Conservation (phyloP, 345 rosid species). For the Boechera divaricarpa region DNA sequence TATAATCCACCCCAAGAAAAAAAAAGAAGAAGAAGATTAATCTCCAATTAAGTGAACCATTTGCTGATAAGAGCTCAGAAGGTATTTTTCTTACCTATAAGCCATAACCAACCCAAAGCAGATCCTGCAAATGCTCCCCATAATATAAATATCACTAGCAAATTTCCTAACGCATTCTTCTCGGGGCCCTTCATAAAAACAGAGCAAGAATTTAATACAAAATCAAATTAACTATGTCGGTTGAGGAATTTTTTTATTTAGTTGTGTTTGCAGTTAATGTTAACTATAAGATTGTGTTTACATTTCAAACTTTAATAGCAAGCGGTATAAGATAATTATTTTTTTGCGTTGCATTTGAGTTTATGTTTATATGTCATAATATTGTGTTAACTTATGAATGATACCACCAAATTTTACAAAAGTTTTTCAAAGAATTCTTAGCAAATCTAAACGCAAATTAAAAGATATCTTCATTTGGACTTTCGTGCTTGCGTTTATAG, state of each 20-base stretch:
- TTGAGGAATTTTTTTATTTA: too few species aligned
- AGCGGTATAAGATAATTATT: too few species aligned
- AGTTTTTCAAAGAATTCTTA: too few species aligned
- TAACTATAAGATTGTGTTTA: too few species aligned
- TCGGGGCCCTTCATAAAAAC: conserved; percentile 70
- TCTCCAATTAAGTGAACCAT: neutral
- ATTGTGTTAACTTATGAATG: neutral
- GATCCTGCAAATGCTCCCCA: conserved; percentile 66
- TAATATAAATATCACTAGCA: conserved; percentile 61
- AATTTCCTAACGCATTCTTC: conserved; percentile 83
- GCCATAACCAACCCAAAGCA: conserved; percentile 78
- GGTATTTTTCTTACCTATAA: conserved; percentile 61
- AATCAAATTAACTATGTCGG: neutral
- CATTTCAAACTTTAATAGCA: too few species aligned
- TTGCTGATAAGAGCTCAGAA: conserved; percentile 39
- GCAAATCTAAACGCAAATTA: too few species aligned
- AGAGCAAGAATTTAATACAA: neutral
- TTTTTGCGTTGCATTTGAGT: too few species aligned
- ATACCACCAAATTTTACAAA: too few species aligned
- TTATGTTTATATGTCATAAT: neutral
- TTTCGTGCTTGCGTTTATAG: too few species aligned
- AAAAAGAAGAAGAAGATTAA: neutral
- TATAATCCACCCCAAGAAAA: neutral
- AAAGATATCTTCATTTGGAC: too few species aligned
- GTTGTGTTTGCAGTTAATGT: neutral